Evolutionary conservation across 177 flowering plant genomes (phyloP).

Genomic region (Vitis hybrid): DNA sequence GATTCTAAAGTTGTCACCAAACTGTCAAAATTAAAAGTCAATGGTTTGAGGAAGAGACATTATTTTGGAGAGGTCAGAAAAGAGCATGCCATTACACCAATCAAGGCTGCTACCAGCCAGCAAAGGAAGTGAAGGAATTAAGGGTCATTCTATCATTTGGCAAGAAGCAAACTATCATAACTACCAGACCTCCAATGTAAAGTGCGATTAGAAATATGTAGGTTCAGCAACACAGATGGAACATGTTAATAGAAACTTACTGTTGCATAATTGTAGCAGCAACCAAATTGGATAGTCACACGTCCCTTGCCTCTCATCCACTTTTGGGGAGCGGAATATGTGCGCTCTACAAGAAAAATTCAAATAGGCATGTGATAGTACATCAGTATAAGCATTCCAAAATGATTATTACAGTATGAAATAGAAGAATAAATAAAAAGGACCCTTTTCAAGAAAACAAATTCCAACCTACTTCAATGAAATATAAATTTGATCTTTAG

Average conservation of each 20-base stretch:
- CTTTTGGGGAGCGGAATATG: conserved; percentile 76
- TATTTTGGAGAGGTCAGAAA: too few species aligned
- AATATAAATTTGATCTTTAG: not conserved
- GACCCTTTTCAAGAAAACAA: not conserved
- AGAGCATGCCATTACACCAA: too few species aligned
- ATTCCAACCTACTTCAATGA: too few species aligned
- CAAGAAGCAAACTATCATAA: not conserved
- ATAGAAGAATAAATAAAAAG: not conserved
- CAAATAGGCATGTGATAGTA: not conserved
- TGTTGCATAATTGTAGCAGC: conserved; percentile 89
- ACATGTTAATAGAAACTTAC: conserved; percentile 35
- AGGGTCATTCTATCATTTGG: too few species aligned
- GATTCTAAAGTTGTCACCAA: too few species aligned
- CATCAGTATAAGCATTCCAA: not conserved
- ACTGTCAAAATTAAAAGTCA: too few species aligned
- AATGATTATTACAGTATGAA: too few species aligned
- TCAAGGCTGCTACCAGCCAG: too few species aligned
- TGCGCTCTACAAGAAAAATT: conserved; percentile 53
- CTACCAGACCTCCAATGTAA: not conserved
- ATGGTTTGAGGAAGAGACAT: too few species aligned
- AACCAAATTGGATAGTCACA: conserved; percentile 91
- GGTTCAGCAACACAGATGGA: not conserved
- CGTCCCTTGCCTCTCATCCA: conserved; percentile 99
- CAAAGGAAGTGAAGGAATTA: too few species aligned
- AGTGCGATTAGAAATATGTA: not conserved